Conservation (phyloP, 2,329 filamentous ascomycete genomes). For the Aureobasidium sp. region DNA sequence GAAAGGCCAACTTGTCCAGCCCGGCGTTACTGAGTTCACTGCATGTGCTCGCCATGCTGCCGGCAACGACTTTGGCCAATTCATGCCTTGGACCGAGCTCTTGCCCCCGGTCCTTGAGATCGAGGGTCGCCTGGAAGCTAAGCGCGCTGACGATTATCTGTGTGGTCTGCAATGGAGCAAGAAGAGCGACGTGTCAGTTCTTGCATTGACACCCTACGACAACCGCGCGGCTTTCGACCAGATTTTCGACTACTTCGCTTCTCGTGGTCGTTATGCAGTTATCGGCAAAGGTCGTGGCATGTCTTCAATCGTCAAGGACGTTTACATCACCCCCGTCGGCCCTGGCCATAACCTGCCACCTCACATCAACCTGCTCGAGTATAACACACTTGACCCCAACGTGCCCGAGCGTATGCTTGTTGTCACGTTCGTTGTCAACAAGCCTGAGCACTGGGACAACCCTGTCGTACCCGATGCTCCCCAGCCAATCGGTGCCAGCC, state of each 20-base stretch:
- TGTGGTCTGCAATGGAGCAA: constrained; percentile 75
- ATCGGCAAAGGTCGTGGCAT: constrained; percentile 59
- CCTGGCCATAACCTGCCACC: constrained; percentile 64
- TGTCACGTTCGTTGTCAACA: constrained; percentile 67
- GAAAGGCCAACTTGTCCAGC: constrained; percentile 55
- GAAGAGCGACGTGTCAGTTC: constrained; percentile 75
- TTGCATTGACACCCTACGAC: constrained; percentile 58
- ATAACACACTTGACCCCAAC: constrained; percentile 66
- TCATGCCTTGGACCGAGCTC: constrained; percentile 64
- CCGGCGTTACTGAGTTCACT: constrained; percentile 24
- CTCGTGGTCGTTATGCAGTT: constrained; percentile 78
- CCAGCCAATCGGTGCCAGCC: constrained; percentile 13
- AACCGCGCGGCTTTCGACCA: constrained; percentile 57
- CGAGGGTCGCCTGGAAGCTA: constrained; percentile 70
- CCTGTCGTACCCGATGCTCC: constrained; percentile 12
- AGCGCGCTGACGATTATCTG: constrained; percentile 82
- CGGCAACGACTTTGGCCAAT: constrained; percentile 65
- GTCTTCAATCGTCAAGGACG: constrained; percentile 64
- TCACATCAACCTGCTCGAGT: constrained; percentile 80
- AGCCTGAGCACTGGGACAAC: constrained; percentile 27
- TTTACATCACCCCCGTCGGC: constrained; percentile 81
- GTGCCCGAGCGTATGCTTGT: constrained; percentile 70
- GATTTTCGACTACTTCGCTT: constrained; percentile 80
- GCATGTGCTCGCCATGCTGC: constrained; percentile 76
- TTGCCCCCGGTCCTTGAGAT: constrained; percentile 63